Evolutionary conservation across 2,329 filamentous ascomycete genomes (phyloP).

Genomic region (Microdochium trichocladiopsis): DNA sequence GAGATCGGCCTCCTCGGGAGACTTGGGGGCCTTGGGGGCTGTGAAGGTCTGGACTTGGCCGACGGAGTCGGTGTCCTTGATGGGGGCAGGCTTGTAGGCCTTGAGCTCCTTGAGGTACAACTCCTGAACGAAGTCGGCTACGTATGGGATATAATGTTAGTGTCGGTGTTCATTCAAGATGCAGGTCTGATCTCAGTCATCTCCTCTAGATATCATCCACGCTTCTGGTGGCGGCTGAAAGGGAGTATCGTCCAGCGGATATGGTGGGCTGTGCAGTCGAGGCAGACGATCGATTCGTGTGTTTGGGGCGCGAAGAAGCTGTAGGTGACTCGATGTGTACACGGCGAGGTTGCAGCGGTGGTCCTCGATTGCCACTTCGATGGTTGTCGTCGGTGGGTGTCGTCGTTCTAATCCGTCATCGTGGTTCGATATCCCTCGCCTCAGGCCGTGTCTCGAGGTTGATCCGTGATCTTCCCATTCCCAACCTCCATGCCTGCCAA

Average conservation of each 20-base stretch:
- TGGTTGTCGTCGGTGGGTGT: neutral
- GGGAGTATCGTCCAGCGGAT: too few relatives aligned
- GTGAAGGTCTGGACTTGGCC: conserved; percentile 87
- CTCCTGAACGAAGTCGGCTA: conserved; percentile 96
- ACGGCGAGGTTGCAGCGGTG: too few relatives aligned
- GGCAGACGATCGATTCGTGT: too few relatives aligned
- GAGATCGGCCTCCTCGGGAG: conserved; percentile 90
- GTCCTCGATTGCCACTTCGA: neutral
- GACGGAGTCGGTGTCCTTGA: conserved; percentile 82
- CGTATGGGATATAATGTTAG: conserved; percentile 1
- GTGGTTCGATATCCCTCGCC: neutral
- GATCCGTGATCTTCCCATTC: too few relatives aligned
- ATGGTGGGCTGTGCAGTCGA: too few relatives aligned
- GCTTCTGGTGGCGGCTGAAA: too few relatives aligned
- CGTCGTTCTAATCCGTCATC: neutral
- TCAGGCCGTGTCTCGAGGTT: too few relatives aligned
- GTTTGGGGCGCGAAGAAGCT: too few relatives aligned
- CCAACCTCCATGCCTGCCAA: neutral
- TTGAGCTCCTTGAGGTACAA: conserved; percentile 96
- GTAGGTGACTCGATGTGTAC: too few relatives aligned
- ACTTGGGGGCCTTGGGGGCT: conserved; percentile 72
- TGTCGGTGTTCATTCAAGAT: neutral
- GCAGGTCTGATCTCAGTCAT: too few relatives aligned
- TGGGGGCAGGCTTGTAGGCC: conserved; percentile 78
- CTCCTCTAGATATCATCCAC: too few relatives aligned